Conservation (phyloP, 2,329 filamentous ascomycete genomes). For the Xylariaceae sp. region DNA sequence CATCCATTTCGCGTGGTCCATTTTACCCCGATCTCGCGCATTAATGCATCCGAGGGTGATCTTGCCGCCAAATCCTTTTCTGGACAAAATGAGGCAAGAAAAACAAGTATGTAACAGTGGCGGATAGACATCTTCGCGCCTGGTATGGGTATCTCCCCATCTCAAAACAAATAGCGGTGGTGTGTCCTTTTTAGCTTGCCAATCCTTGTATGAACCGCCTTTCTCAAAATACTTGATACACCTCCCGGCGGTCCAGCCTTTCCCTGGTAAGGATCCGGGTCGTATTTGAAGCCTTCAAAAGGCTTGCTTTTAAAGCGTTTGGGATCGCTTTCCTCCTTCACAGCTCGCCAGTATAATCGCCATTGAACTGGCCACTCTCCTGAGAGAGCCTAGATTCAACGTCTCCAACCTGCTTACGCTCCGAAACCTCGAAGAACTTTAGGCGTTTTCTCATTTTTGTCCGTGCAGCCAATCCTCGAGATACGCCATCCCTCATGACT, state of each 20-base stretch:
- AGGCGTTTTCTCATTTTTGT: constrained; percentile 61
- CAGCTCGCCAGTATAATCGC: constrained; percentile 18
- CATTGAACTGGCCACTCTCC: constrained; percentile 18
- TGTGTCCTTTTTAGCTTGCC: too few relatives aligned
- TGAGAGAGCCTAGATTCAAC: constrained; percentile 43
- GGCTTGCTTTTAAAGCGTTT: too few relatives aligned
- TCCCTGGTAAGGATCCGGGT: not conserved
- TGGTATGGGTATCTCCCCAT: too few relatives aligned
- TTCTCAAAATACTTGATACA: not conserved
- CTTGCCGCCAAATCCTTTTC: too few relatives aligned
- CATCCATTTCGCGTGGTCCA: too few relatives aligned
- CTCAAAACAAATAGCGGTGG: too few relatives aligned
- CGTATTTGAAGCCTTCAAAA: too few relatives aligned
- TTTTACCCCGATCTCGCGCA: too few relatives aligned
- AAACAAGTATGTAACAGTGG: too few relatives aligned
- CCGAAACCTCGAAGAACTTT: constrained; percentile 69
- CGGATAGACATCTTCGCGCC: too few relatives aligned
- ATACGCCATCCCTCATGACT: constrained; percentile 72
- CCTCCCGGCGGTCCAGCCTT: not conserved
- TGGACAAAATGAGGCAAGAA: too few relatives aligned
- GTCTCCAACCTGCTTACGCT: constrained; percentile 87
- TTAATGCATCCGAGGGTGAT: too few relatives aligned
- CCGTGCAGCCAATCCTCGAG: constrained; percentile 62
- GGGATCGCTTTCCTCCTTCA: constrained; percentile 13
- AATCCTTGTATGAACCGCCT: not conserved